Conservation (phyloP, 352 stramenopile species). For the Pythium sp. region DNA sequence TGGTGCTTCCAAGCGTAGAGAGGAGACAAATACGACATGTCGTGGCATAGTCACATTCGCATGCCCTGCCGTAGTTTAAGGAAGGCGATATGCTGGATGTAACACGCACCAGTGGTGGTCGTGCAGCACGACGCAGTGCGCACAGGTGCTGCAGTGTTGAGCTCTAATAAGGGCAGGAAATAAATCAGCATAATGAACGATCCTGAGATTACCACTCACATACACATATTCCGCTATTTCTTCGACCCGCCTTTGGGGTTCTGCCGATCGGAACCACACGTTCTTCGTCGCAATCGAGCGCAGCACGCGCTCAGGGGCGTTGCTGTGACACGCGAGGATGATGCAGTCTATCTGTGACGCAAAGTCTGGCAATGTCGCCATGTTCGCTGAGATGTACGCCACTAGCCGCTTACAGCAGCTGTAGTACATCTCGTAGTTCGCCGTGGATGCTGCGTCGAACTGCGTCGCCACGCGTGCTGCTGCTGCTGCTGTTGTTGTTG, state of each 20-base stretch:
- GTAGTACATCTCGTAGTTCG: constrained; percentile 61
- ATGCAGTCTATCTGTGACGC: constrained; percentile 66
- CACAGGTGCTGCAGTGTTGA: constrained; percentile 73
- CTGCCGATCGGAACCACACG: constrained; percentile 67
- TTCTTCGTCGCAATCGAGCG: constrained; percentile 56
- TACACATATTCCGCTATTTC: too few species aligned
- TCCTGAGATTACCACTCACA: too few species aligned
- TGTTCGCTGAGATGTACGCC: constrained; percentile 58
- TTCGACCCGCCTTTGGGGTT: too few species aligned
- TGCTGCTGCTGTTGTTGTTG: neutral
- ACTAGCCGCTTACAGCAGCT: constrained; percentile 54
- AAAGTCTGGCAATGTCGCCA: constrained; percentile 57
- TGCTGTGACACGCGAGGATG: constrained; percentile 63
- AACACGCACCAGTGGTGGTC: constrained; percentile 79
- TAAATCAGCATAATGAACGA: neutral
- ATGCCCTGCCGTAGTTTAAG: neutral
- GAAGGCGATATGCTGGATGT: neutral
- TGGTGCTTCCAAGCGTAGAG: neutral
- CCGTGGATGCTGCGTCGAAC: constrained; percentile 17
- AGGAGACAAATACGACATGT: neutral
- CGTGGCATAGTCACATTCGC: neutral
- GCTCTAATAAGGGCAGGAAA: constrained; percentile 43
- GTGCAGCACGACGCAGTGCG: constrained; percentile 74
- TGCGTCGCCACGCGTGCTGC: too few species aligned
- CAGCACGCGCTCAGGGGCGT: constrained; percentile 46